phyloP scores from a whole-genome alignment of 495 filamentous ascomycete genomes.

The Xylaria telfairii region DNA sequence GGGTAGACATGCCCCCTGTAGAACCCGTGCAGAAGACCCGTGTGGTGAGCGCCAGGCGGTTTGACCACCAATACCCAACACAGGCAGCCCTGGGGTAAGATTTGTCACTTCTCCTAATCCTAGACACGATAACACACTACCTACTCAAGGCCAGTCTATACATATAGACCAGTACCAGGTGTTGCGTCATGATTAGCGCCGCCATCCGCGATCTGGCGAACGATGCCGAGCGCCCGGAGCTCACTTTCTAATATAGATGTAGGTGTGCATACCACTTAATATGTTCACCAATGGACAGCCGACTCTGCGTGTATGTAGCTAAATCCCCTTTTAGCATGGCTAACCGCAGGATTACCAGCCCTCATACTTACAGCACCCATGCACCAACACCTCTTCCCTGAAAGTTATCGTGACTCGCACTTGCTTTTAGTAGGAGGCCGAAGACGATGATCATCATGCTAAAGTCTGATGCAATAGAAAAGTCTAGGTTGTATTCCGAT shows the following conservation, averaged over 20 bases:
- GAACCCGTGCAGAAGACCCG: background rate
- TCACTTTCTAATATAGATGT: background rate
- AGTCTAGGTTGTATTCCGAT: background rate
- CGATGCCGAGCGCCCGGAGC: slow-evolving; percentile 7
- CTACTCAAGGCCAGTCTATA: slow-evolving; percentile 4
- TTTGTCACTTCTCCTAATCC: slow-evolving; percentile 21
- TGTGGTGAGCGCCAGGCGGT: background rate
- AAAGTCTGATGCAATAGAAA: slow-evolving; percentile 4
- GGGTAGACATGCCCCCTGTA: background rate
- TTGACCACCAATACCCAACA: background rate
- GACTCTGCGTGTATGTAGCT: background rate
- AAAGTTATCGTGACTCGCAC: slow-evolving; percentile 17
- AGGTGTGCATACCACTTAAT: background rate
- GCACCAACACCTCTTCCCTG: background rate
- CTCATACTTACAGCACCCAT: background rate
- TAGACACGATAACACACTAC: slow-evolving; percentile 9
- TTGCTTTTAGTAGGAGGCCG: background rate
- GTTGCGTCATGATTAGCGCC: slow-evolving; percentile 27
- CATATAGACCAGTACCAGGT: background rate
- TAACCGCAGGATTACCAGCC: background rate
- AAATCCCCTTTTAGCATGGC: slow-evolving; percentile 8
- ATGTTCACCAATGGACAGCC: background rate
- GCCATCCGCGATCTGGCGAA: slow-evolving; percentile 11
- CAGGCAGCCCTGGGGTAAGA: background rate
- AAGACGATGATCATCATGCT: background rate